Evolutionary conservation across 1,284 basidiomycete genomes (phyloP), one percentile per base, ranked within the genome.

Genomic region (Cerrena zonata): DNA sequence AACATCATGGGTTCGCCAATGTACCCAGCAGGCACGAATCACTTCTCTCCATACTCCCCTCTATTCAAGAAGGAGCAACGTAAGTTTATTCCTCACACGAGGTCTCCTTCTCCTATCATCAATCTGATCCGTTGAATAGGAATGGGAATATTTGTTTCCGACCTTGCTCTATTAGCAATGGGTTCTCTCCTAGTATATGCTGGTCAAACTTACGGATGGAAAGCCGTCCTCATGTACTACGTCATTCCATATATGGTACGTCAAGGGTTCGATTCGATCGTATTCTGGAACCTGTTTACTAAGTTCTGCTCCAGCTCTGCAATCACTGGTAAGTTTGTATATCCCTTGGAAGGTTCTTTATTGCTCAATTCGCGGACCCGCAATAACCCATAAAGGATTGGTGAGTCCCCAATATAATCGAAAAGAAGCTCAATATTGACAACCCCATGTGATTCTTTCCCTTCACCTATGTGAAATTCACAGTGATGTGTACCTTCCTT

Each of bases 61-160:
- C 76, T 91, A 53, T 94, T 91, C 74, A 85, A 86, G 57, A 79
- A 84, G 21, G 72, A 78, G 53, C 86, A 92, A 52, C 65, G 76
- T 58, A 62, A 60, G 51, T 58, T 18, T n/a, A 2, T 34, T 37
- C 23, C 43, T 37, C 37, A 30, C 24, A 12, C 47, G 5, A 13
- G 15, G 11, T 41, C 46, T 30, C 34, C 34, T 36, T 21, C 47
- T 42, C 37, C 47, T 43, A 25, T 21, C 37, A 15, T 12, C 23
- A 7, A 13, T 27, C 26, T 23, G 5, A 10, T n/a, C 34, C 18
- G 19, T 40, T 18, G 15, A 40, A 18, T 51, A 68, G 66, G 65
- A 5, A 40, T 56, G 12, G 71, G 69, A 5, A 77, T 82, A 44
- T 67, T 80, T 50, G 64, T 70, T 1, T 80, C 78, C 10, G 75